Evolutionary conservation across 768 basidiomycete species (phyloP).

Genomic region (Termitomyces sp.): DNA sequence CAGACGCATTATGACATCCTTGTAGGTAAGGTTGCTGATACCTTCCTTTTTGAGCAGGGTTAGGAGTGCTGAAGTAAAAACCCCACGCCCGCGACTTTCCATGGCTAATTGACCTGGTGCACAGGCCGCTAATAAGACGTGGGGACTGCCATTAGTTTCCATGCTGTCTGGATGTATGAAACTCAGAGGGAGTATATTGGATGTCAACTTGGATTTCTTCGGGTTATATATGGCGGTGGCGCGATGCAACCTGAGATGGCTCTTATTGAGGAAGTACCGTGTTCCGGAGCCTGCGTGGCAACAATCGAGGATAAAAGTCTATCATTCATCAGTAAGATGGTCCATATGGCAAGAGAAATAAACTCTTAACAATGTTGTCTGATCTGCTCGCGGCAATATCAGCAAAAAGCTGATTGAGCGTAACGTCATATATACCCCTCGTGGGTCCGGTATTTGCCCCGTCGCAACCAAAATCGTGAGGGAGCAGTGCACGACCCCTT

Average conservation of each 20-base stretch:
- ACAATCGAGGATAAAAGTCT: conserved; percentile 11
- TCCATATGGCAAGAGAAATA: neutral
- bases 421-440: neutral
- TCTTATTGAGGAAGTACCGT: neutral
- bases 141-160: neutral
- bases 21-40: conserved; percentile 2
- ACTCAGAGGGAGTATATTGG: neutral
- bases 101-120: neutral
- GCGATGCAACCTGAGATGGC: neutral
- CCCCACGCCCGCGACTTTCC: neutral
- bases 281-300: conserved; percentile 1
- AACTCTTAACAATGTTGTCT: conserved; percentile 5
- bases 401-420: neutral
- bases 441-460: neutral
- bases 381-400: conserved; percentile 1
- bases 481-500: neutral
- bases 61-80: conserved; percentile 1
- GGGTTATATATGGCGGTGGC: neutral
- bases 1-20: conserved; percentile 1
- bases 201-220: neutral
- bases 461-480: neutral
- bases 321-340: neutral
- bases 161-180: neutral
- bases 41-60: neutral
- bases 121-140: conserved; percentile 6